phyloP scores from a whole-genome alignment of 371 early-diverging fungal species.

The Amoeboaphelidium protococcarum region DNA sequence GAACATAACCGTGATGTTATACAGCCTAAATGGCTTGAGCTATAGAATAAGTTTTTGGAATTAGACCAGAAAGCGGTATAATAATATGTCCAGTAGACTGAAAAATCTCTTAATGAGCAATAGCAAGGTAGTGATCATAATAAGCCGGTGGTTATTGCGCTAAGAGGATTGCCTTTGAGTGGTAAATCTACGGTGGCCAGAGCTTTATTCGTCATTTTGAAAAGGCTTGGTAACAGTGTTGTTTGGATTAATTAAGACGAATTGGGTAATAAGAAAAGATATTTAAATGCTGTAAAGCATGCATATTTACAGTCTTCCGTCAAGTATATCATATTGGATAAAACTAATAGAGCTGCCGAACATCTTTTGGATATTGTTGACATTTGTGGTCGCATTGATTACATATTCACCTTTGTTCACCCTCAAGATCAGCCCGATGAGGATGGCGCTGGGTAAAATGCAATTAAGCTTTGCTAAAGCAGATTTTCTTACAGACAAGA shows the following conservation, averaged over 20 bases:
- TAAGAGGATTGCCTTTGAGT: not conserved
- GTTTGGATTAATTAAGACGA: not conserved
- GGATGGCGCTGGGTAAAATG: not conserved
- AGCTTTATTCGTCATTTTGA: not conserved
- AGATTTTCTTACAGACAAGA: not conserved
- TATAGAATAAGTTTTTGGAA: not conserved
- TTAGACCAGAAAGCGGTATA: too few relatives aligned
- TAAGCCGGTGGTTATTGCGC: not conserved
- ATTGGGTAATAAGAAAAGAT: not conserved
- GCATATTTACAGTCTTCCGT: not conserved
- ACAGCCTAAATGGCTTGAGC: not conserved
- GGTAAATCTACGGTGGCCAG: not conserved
- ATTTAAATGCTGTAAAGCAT: not conserved
- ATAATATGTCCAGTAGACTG: too few relatives aligned
- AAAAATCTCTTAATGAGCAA: not conserved
- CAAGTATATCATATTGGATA: not conserved
- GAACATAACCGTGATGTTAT: not conserved
- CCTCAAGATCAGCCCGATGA: not conserved
- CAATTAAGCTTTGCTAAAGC: not conserved
- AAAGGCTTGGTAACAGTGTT: not conserved
- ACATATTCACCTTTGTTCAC: not conserved
- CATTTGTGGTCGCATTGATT: not conserved
- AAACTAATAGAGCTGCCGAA: not conserved
- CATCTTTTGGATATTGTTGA: not conserved
- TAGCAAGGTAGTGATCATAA: not conserved